Evolutionary conservation across 2,329 filamentous ascomycete species (phyloP).

Genomic region (Hortaea werneckii): DNA sequence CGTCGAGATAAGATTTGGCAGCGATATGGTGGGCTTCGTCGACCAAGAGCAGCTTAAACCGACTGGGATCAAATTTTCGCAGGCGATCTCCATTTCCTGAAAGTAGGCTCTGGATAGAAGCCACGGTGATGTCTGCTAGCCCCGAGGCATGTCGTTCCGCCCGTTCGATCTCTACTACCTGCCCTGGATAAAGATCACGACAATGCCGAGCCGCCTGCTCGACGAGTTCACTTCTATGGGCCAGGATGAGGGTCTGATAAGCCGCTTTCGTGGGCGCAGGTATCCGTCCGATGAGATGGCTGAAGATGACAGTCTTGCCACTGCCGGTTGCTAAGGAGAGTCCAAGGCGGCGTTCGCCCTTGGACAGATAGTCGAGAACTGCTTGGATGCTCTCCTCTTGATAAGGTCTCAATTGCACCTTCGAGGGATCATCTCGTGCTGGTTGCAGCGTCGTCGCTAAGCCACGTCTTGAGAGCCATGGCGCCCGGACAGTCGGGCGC

Average conservation of each 20-base stretch:
- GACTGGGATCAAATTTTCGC: conserved; percentile 66
- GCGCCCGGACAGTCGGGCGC: no score
- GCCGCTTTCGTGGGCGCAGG: conserved; percentile 45
- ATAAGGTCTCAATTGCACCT: conserved; percentile 55
- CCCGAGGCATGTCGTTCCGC: conserved; percentile 66
- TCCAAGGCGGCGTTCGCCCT: conserved; percentile 67
- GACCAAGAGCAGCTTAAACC: conserved; percentile 84
- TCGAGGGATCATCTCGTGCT: not conserved
- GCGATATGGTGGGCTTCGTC: conserved; percentile 98
- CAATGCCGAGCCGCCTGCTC: conserved; percentile 90
- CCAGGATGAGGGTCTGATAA: conserved; percentile 77
- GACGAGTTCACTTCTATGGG: conserved; percentile 84
- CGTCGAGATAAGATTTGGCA: conserved; percentile 64
- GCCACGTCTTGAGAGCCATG: no score
- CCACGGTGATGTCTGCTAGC: conserved; percentile 81
- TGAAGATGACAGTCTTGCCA: conserved; percentile 94
- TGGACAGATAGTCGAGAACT: conserved; percentile 55
- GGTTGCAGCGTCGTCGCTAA: no score
- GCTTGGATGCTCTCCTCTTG: conserved; percentile 83
- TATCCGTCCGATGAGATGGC: conserved; percentile 78
- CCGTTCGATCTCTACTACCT: conserved; percentile 86
- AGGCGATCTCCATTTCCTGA: conserved; percentile 61
- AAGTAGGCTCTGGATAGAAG: conserved; percentile 75
- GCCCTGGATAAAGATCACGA: conserved; percentile 64
- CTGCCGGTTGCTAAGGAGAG: conserved; percentile 79